Evolutionary conservation across 495 filamentous ascomycete genomes (phyloP), one percentile per base, ranked within the genome.

Genomic region (Penicillium alfredii): DNA sequence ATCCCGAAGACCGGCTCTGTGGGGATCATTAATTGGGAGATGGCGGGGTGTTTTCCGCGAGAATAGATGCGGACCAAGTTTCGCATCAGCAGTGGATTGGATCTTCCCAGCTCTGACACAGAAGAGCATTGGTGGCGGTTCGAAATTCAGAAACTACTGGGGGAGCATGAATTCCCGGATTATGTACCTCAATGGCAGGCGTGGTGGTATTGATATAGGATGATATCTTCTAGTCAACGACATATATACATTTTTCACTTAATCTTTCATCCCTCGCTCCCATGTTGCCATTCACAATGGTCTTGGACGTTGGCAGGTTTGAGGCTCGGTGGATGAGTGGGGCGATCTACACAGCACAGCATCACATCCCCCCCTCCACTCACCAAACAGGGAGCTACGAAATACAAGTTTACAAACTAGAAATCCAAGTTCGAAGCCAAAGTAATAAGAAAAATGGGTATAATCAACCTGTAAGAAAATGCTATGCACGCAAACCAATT

Each of bases 371-470:
- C n/a, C n/a, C n/a, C n/a, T n/a, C n/a, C n/a, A n/a, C n/a, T n/a
- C n/a, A n/a, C n/a, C n/a, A n/a, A n/a, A n/a, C n/a, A n/a, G n/a
- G n/a, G n/a, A n/a, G n/a, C n/a, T n/a, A n/a, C n/a, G n/a, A n/a
- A n/a, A n/a, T n/a, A n/a, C n/a, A n/a, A n/a, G n/a, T n/a, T n/a
- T n/a, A n/a, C n/a, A n/a, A n/a, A n/a, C n/a, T n/a, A n/a, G n/a
- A n/a, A n/a, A n/a, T n/a, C n/a, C n/a, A n/a, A n/a, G n/a, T n/a
- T n/a, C n/a, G n/a, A n/a, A n/a, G n/a, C n/a, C n/a, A n/a, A n/a
- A n/a, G n/a, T n/a, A 34, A 33, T 22, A 11, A 31, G 29, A 38
- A 30, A 24, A 35, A 36, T 36, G 51, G 40, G 47, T 54, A 51
- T 51, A 48, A 41, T 42, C 42, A 12, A 40, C 35, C 24, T 8